These are phyloP conservation scores for Rhodotorula mucilaginosa DNA, from an alignment of 1,284 basidiomycete genomes.

Conservation along the genomic window DNA sequence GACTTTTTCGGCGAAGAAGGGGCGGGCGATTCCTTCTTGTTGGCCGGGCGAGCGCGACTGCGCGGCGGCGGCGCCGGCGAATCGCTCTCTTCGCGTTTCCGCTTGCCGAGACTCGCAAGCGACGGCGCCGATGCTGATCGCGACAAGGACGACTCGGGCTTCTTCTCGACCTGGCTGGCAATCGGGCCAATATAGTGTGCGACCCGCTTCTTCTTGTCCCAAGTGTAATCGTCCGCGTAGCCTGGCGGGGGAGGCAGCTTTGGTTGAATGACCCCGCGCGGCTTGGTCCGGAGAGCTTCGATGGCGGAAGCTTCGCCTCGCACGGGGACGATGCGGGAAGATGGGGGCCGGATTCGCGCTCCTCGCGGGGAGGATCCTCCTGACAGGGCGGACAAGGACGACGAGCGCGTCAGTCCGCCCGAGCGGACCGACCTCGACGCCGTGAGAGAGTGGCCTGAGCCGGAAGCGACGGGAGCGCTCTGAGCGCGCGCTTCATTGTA, in stretches of 20 bases:
- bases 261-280: slow-evolving; percentile 32
- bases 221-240: slow-evolving; percentile 30
- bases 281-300: slow-evolving; percentile 26
- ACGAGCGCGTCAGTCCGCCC: slow-evolving; percentile 2
- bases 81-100: slow-evolving; percentile 4
- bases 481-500: slow-evolving; percentile 9
- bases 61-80: slow-evolving; percentile 12
- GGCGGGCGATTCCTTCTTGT: background rate
- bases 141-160: background rate
- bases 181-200: slow-evolving; percentile 26
- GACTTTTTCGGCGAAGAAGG: background rate
- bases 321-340: slow-evolving; percentile 8
- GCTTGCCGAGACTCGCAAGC: slow-evolving; percentile 11
- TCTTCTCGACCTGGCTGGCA: background rate
- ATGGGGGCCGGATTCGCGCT: background rate
- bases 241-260: slow-evolving; percentile 32
- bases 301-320: slow-evolving; percentile 1
- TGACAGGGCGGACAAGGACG: slow-evolving; percentile 11
- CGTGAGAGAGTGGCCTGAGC: background rate
- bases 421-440: background rate
- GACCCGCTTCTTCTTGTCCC: slow-evolving; percentile 18
- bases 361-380: background rate
- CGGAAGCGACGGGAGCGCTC: slow-evolving; percentile 3
- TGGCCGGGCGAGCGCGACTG: background rate
- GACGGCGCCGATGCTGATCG: slow-evolving; percentile 10